Conservation (phyloP, 1,284 basidiomycete genomes). For the Cronartium quercuum region DNA sequence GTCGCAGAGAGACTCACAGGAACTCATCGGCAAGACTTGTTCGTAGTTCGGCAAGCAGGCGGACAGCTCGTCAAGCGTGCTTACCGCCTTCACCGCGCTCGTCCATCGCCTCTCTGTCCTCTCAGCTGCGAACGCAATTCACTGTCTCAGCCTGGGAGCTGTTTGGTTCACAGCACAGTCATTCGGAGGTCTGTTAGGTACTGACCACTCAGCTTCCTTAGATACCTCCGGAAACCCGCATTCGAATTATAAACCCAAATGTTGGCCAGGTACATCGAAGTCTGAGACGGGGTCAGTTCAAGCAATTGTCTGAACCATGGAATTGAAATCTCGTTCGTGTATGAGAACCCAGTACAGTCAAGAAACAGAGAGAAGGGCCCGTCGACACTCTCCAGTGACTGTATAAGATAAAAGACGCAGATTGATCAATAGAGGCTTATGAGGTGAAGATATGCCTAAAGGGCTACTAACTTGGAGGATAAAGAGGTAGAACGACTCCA, state of each 20-base stretch:
- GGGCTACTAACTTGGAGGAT: constrained; percentile 15
- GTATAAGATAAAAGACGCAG: constrained; percentile 11
- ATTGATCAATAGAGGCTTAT: not conserved
- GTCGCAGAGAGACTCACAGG: constrained; percentile 15
- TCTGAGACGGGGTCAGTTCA: constrained; percentile 16
- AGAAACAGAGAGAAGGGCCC: constrained; percentile 41
- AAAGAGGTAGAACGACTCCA: constrained; percentile 36
- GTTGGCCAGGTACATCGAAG: constrained; percentile 12
- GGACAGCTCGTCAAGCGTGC: constrained; percentile 37
- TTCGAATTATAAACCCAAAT: constrained; percentile 39
- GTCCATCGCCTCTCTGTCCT: constrained; percentile 24
- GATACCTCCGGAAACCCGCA: constrained; percentile 32
- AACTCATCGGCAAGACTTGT: constrained; percentile 36
- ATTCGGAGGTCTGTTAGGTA: too few relatives aligned
- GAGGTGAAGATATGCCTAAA: not conserved
- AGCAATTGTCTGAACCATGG: constrained; percentile 38
- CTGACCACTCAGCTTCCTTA: constrained; percentile 35
- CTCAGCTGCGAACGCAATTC: constrained; percentile 4
- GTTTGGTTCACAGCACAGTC: too few relatives aligned
- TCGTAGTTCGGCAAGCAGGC: constrained; percentile 37
- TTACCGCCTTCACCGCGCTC: constrained; percentile 17
- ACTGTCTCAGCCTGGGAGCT: too few relatives aligned
- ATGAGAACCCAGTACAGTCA: constrained; percentile 41
- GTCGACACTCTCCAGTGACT: constrained; percentile 53
- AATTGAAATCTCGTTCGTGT: constrained; percentile 21